phyloP scores from a whole-genome alignment of 345 rosid species.

The Eutrema yunnanense region DNA sequence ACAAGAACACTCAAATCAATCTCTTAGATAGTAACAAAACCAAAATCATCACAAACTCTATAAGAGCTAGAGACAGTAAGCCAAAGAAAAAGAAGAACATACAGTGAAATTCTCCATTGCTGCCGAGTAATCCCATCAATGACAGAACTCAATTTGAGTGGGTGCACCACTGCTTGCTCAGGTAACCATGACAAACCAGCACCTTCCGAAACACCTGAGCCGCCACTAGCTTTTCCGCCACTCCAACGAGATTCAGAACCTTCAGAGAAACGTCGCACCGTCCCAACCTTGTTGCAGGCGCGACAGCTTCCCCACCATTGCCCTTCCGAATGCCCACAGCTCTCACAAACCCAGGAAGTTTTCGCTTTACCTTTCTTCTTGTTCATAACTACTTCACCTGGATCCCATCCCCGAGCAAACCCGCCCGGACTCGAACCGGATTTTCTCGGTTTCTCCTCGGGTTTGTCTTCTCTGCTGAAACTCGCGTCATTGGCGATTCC shows the following conservation, averaged over 20 bases:
- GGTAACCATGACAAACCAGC: conserved; percentile 58
- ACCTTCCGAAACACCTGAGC: conserved; percentile 38
- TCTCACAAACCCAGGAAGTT: conserved; percentile 57
- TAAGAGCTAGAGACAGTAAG: background rate
- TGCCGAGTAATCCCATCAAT: conserved; percentile 49
- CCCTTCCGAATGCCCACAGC: conserved; percentile 64
- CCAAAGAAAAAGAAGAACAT: conserved; percentile 15
- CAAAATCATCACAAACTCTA: background rate
- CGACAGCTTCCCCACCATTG: conserved; percentile 97
- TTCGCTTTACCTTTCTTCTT: conserved; percentile 49
- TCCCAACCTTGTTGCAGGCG: conserved; percentile 44
- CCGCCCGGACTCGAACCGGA: background rate
- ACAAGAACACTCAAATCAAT: background rate
- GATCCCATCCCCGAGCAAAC: conserved; percentile 1
- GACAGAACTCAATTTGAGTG: conserved; percentile 54
- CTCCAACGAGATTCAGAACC: conserved; percentile 15
- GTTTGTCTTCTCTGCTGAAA: conserved; percentile 4
- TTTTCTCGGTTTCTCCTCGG: conserved; percentile 16
- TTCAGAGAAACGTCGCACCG: conserved; percentile 49
- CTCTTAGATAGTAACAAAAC: background rate
- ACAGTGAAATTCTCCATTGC: conserved; percentile 71
- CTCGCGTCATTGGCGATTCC: background rate
- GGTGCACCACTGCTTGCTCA: conserved; percentile 38
- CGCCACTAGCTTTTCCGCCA: conserved; percentile 25
- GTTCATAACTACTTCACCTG: conserved; percentile 25